A percentile compares a stretch with the other conserved stretches of the same genome.
Evolutionary conservation across 2,329 filamentous ascomycete species (phyloP).

Genomic region (Basipetospora chlamydospora): DNA sequence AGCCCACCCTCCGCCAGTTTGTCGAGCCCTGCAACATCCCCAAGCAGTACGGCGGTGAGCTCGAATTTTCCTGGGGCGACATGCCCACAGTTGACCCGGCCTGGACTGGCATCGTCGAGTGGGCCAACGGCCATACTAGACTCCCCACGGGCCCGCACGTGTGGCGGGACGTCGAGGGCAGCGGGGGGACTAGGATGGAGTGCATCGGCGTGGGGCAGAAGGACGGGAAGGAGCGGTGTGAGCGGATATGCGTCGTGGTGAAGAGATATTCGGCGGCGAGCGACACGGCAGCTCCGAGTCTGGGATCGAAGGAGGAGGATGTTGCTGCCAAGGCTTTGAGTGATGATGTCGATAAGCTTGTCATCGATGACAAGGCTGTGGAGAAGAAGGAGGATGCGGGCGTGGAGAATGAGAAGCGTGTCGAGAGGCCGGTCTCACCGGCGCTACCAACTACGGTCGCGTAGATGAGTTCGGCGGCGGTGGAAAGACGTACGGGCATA

Average conservation of each 20-base stretch:
- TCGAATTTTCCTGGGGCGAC: slow-evolving; percentile 71
- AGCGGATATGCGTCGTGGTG: slow-evolving; percentile 36
- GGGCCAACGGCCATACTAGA: slow-evolving; percentile 34
- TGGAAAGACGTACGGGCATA: not conserved
- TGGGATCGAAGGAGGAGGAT: slow-evolving; percentile 5
- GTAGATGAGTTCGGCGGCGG: not conserved
- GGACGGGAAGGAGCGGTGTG: slow-evolving; percentile 27
- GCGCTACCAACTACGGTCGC: slow-evolving; percentile 3
- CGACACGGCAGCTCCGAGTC: slow-evolving; percentile 4
- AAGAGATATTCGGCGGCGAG: slow-evolving; percentile 18
- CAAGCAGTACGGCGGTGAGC: slow-evolving; percentile 73
- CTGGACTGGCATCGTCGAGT: slow-evolving; percentile 33
- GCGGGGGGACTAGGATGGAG: slow-evolving; percentile 30
- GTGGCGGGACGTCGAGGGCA: slow-evolving; percentile 36
- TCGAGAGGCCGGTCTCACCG: not conserved
- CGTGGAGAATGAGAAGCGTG: slow-evolving; percentile 1
- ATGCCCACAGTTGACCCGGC: slow-evolving; percentile 56
- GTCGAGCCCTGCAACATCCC: slow-evolving; percentile 76
- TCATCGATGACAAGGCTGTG: slow-evolving; percentile 11
- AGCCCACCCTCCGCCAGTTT: slow-evolving; percentile 62
- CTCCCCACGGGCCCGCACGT: slow-evolving; percentile 44
- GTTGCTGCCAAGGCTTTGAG: slow-evolving; percentile 7
- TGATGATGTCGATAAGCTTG: not conserved
- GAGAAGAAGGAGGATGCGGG: slow-evolving; percentile 5
- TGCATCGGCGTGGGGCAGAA: slow-evolving; percentile 38